Evolutionary conservation across 2,329 filamentous ascomycete genomes (phyloP).

Genomic region (Penicillium verrucosum): DNA sequence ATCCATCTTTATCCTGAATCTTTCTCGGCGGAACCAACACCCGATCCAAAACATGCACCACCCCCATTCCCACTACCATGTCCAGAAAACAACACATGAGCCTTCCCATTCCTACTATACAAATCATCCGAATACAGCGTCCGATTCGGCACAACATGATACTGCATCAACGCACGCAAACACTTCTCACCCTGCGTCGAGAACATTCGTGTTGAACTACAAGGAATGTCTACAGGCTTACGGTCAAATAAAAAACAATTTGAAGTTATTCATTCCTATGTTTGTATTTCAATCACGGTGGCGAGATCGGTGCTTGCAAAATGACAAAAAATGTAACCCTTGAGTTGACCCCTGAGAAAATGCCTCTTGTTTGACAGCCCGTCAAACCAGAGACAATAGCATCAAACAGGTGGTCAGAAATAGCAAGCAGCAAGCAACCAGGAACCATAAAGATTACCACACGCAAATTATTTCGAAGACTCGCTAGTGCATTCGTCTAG

Average conservation of each 20-base stretch:
- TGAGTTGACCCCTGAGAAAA: neutral
- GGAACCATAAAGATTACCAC: constrained; percentile 2
- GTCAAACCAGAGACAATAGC: neutral
- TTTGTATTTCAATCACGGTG: constrained; percentile 19
- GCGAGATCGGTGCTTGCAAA: constrained; percentile 6
- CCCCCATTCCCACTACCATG: constrained; percentile 42
- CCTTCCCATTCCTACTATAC: constrained; percentile 58
- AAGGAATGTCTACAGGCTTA: constrained; percentile 1
- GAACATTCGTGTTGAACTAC: constrained; percentile 55
- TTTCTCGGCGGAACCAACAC: constrained; percentile 74
- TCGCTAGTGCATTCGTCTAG: constrained; percentile 35
- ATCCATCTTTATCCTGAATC: constrained; percentile 5
- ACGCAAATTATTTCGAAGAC: constrained; percentile 11
- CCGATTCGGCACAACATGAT: constrained; percentile 70
- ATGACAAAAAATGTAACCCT: neutral
- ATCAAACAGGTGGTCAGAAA: neutral
- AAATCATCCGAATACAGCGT: constrained; percentile 72
- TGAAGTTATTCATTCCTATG: constrained; percentile 23
- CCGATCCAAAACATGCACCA: constrained; percentile 70
- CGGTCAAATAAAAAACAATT: constrained; percentile 6
- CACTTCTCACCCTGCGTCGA: constrained; percentile 70
- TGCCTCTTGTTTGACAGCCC: neutral
- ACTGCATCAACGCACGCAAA: constrained; percentile 72
- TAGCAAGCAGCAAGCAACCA: neutral
- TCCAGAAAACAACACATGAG: constrained; percentile 18